A percentile compares a stretch with the other conserved stretches of the same genome.
These are phyloP conservation scores for Scutellaria baicalensis DNA, from an alignment of 257 asterid genomes.

Conservation along the genomic window DNA sequence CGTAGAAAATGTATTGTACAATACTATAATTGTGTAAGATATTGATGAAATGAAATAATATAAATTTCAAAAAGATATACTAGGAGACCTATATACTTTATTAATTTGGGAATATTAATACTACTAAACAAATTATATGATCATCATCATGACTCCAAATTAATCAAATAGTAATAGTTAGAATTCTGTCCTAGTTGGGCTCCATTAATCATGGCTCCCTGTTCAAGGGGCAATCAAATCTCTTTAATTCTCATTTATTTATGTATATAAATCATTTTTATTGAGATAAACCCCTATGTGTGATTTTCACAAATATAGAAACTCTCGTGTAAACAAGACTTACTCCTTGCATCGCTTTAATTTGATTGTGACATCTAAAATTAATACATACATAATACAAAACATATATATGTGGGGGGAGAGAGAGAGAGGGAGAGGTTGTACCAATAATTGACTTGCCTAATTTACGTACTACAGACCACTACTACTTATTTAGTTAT, in stretches of 20 bases:
- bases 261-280: background rate
- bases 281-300: background rate
- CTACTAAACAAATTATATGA: too few relatives aligned
- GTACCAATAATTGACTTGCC: slow-evolving; percentile 19
- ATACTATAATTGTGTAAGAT: too few relatives aligned
- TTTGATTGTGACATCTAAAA: slow-evolving; percentile 1
- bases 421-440: background rate
- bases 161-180: too few relatives aligned
- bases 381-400: background rate
- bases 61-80: too few relatives aligned
- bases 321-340: background rate
- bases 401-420: too few relatives aligned
- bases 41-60: too few relatives aligned
- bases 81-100: too few relatives aligned
- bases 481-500: background rate
- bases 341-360: background rate
- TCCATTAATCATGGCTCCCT: background rate
- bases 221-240: background rate
- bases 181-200: too few relatives aligned
- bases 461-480: background rate
- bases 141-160: too few relatives aligned
- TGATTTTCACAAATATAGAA: background rate
- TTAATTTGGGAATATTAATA: too few relatives aligned
- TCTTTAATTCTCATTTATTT: too few relatives aligned
- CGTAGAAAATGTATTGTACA: too few relatives aligned